Base-by-base conservation (phyloP, 768 basidiomycete species). In the Lactifluus echinatus region DNA sequence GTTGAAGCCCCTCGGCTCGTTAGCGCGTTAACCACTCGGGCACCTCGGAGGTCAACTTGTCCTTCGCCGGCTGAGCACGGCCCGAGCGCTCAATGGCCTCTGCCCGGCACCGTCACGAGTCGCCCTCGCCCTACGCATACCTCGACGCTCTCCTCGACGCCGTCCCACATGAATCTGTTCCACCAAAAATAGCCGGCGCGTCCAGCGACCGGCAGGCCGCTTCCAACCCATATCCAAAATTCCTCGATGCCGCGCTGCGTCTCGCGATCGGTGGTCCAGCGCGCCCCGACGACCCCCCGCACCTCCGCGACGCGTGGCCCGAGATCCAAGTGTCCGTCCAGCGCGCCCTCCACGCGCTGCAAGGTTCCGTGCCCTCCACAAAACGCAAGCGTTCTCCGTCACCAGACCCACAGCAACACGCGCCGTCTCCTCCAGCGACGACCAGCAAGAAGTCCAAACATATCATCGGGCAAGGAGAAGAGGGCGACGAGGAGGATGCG, bases 401-500 rank as follows among this genome's bases (percentile, higher is more conserved):
- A 8, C 17, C 39, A 8, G 31, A 37, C 1, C 19, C n/a, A 6
- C 44, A 45, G 4, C 23, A 26, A 6, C 26, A 28, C 26, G 19
- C 44, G 26, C 17, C 24, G 8, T 10, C 42, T 10, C 29, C 28
- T 14, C 0, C 15, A 14, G 2, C 42, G 4, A 34, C 6, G 8
- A 19, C 31, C 12, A 45, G 21, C 49, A 62, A 62, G 24, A 59
- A 51, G n/a, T 6, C 34, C 21, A 62, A 49, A 60, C n/a, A 21
- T 28, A 46, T 26, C 21, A 42, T n/a, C 7, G 45, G 24, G 6
- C 21, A 15, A 4, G 42, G 6, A 1, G 24, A 8, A n/a, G 64
- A 61, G 7, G 71, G 74, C 31, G 50, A 19, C 8, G 39, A 29
- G 2, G 49, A 26, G 1, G 50, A 40, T 4, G 40, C 40, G 21